These are phyloP conservation scores for Scytalidium sp. DNA, from an alignment of 2,329 filamentous ascomycete species.

Conservation along the genomic window DNA sequence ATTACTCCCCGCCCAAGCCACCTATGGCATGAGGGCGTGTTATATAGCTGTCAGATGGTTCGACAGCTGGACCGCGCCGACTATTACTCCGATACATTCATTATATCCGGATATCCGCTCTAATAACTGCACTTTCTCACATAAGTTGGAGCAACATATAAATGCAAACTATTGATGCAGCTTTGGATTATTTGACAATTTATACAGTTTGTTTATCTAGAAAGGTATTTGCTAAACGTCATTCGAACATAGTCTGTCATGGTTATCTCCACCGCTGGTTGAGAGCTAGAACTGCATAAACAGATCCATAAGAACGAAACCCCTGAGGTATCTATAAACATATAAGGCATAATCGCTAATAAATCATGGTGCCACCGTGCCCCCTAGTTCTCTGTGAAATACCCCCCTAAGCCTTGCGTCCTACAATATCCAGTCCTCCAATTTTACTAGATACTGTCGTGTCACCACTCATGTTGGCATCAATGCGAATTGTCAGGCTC, in stretches of 20 bases:
- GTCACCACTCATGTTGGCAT: constrained; percentile 26
- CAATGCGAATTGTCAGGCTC: constrained; percentile 23
- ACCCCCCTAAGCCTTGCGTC: constrained; percentile 13
- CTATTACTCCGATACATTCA: neutral
- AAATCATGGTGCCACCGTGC: no score
- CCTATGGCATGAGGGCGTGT: neutral
- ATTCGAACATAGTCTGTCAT: neutral
- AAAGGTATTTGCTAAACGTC: neutral
- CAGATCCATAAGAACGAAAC: neutral
- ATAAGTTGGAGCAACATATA: no score
- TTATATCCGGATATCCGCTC: no score
- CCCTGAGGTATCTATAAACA: neutral
- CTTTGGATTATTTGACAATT: no score
- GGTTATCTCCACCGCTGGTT: neutral
- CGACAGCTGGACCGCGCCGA: neutral
- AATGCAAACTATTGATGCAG: no score
- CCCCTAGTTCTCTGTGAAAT: no score
- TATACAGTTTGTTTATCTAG: neutral
- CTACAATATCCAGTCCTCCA: constrained; percentile 21
- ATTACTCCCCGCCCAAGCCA: neutral
- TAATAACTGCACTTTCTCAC: no score
- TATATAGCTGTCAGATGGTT: neutral
- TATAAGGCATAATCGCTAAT: neutral
- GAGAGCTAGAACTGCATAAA: neutral
- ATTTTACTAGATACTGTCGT: constrained; percentile 19